phyloP scores from a whole-genome alignment of 1,139 yeast species.

The Diutina sp. region DNA sequence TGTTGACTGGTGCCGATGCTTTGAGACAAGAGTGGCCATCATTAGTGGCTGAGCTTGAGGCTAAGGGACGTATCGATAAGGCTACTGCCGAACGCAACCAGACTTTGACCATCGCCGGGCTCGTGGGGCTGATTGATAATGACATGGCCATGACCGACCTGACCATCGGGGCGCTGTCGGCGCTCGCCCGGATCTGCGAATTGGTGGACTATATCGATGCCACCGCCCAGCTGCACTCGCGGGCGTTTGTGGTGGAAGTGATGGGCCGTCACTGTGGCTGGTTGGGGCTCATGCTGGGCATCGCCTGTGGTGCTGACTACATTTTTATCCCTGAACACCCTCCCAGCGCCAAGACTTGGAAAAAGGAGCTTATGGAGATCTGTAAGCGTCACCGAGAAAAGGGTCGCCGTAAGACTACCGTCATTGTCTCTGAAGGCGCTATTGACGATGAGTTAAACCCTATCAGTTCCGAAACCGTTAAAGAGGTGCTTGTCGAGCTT shows the following conservation, averaged over 20 bases:
- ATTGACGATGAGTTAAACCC: slow-evolving; percentile 73
- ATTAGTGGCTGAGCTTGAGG: slow-evolving; percentile 56
- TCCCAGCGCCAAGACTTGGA: slow-evolving; percentile 63
- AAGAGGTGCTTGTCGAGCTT: slow-evolving; percentile 61
- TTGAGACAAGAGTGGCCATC: slow-evolving; percentile 94
- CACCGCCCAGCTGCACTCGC: slow-evolving; percentile 91
- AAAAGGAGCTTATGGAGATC: slow-evolving; percentile 58
- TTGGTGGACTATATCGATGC: slow-evolving; percentile 94
- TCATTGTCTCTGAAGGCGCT: slow-evolving; percentile 97
- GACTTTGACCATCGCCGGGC: slow-evolving; percentile 81
- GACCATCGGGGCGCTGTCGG: slow-evolving; percentile 92
- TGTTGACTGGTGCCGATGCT: slow-evolving; percentile 91
- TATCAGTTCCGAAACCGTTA: slow-evolving; percentile 68
- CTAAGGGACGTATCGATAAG: slow-evolving; percentile 37
- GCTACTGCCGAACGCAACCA: slow-evolving; percentile 48
- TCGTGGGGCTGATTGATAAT: slow-evolving; percentile 94
- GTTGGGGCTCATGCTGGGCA: slow-evolving; percentile 94
- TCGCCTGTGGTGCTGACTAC: slow-evolving; percentile 91
- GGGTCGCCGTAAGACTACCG: slow-evolving; percentile 91
- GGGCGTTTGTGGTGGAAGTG: slow-evolving; percentile 96
- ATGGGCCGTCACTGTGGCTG: slow-evolving; percentile 99
- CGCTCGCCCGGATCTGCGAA: slow-evolving; percentile 85
- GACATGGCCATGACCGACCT: slow-evolving; percentile 96
- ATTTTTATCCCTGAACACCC: slow-evolving; percentile 86
- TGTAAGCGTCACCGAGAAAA: slow-evolving; percentile 65